Evolutionary conservation across 2,329 filamentous ascomycete species (phyloP), one percentile per base, ranked within the genome.

Genomic region (Dactylonectria estremocensis): DNA sequence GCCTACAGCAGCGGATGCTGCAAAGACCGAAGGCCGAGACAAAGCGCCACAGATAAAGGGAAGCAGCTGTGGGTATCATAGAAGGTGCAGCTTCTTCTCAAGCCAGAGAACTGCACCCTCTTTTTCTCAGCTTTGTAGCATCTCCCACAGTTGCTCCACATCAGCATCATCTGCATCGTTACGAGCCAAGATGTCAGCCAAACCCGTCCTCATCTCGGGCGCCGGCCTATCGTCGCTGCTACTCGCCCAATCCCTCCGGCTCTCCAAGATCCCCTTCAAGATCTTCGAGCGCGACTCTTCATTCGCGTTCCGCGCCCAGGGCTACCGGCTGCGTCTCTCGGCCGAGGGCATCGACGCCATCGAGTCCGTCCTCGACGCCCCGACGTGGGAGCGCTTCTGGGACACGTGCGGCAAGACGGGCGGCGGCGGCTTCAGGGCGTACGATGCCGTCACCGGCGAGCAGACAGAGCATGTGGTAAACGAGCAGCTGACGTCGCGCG

Each of bases 281-380:
- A 84, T 91, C 49, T 90, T 87, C 72, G 89, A 91, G 77, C 87
- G 87, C 48, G 86, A 89, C 67, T 68, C 77, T 0, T 84, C 83
- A 0, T 79, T 86, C 53, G 66, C 74, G 1, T 90, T 89, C 71
- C 89, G 90, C 50, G 88, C 86, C 0, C 90, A 92, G 74, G 90
- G 90, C 0, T 91, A 92, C 77, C 80, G 89, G 2, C 80, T 91
- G 7, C 86, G 89, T 13, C 82, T 91, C 2, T 90, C 88, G 0
- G 59, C 77, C 0, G 83, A 89, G 70, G 89, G 89, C 0, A 80
- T 91, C 1, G 85, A 89, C 72, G 88, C 89, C 22, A 89, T 92
- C 61, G 88, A 92, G 70, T 82, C 85, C 0, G 89, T 88, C 0
- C 85, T 92, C 3, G 80, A 83, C 9, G 78, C 84, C 0, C 77